These are phyloP conservation scores for Trichothecium sympodiale DNA, from an alignment of 2,329 filamentous ascomycete genomes.

Conservation along the genomic window DNA sequence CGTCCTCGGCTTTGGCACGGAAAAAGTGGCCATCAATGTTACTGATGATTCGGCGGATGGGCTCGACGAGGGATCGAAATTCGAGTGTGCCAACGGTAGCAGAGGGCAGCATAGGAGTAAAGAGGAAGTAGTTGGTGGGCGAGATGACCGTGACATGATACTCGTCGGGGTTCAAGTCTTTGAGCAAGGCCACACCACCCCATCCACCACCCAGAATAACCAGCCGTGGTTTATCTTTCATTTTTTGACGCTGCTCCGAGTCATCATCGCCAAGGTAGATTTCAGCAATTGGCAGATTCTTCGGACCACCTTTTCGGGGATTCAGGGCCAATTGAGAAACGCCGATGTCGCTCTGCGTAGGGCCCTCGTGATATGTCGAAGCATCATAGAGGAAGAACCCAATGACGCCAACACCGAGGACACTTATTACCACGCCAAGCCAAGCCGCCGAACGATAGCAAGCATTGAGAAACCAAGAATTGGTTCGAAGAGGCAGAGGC, in stretches of 20 bases:
- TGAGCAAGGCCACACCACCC: conserved; percentile 86
- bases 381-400: conserved; percentile 93
- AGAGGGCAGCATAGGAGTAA: conserved; percentile 95
- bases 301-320: conserved; percentile 76
- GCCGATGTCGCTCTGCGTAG: conserved; percentile 57
- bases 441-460: conserved; percentile 53
- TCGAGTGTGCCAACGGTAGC: conserved; percentile 94
- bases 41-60: conserved; percentile 73
- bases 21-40: conserved; percentile 80
- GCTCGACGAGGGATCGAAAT: conserved; percentile 82
- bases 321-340: conserved; percentile 78
- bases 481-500: conserved; percentile 33
- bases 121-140: conserved; percentile 92
- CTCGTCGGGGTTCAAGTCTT: conserved; percentile 78
- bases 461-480: conserved; percentile 42
- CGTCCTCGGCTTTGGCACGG: conserved; percentile 73
- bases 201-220: conserved; percentile 91
- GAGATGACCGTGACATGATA: conserved; percentile 95
- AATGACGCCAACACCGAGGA: conserved; percentile 58
- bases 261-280: conserved; percentile 85
- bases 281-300: conserved; percentile 88
- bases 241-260: conserved; percentile 51
- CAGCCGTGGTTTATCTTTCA: conserved; percentile 82
- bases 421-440: conserved; percentile 60
- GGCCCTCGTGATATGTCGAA: conserved; percentile 71